Base-by-base conservation (phyloP, 495 filamentous ascomycete genomes). In the Tuber umbilicatum region DNA sequence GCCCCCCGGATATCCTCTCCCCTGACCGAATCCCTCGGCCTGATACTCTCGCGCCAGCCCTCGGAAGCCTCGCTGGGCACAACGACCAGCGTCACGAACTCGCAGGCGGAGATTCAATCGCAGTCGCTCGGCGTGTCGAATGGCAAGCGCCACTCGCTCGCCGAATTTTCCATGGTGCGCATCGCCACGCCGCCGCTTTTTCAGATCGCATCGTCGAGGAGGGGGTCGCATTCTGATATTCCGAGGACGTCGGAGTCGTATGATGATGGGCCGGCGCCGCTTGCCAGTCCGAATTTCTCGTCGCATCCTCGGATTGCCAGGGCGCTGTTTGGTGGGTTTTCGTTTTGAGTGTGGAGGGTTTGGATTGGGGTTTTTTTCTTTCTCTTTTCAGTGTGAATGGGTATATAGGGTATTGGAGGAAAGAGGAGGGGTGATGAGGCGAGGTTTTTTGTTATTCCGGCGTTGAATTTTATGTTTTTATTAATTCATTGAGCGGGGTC, bases 281-380 rank as follows among this genome's bases (percentile, higher is more conserved):
- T 67, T 35, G 55, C 73, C 38, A 60, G 27, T 5, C 21, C 39
- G 37, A 71, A 70, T 43, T 73, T 71, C 27, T n/a, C 78, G n/a
- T 42, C 40, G 5, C 78, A 81, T 27, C 70, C 75, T 0, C 19
- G 70, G 0, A 75, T 71, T 31, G 76, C 55, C 21, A 78, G 79
- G 31, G 74, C 78, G 35, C 42, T 81, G 0, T 81, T 81, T 43
- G 55, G 75, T 17, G 79, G 78, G 45, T 81, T 81, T 74, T 81
- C 79, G 9, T 81, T 81, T 60, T 80, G 68, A 77, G 38, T 35
- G 37, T n/a, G 23, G 42, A 37, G 27, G 45, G 37, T 38, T 60
- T 47, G 1, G 47, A n/a, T 2, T 23, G 0, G 47, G 47, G 45
- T 19, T 19, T 40, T 40, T 40, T 40, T 40, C 39, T 43, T 16